Evolutionary conservation across 2,329 filamentous ascomycete genomes (phyloP), one percentile per base, ranked within the genome.

Genomic region (Drechslerella coelobrocha): DNA sequence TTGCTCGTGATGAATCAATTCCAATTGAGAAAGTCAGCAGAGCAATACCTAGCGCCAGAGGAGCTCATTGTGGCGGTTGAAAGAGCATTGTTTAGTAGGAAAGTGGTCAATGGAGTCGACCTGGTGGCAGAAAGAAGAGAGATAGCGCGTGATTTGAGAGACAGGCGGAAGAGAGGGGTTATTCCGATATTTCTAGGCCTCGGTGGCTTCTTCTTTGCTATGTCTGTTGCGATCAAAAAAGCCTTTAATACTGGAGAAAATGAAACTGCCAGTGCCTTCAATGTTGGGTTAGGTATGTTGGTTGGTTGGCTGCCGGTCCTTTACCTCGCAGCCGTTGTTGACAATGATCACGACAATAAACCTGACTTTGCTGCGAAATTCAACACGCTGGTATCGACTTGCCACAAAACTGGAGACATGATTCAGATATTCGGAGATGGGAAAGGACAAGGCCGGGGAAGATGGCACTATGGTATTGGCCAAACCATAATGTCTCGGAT

Each of bases 231-330:
- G 8, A 63, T 71, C 34, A 52, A 47, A 19, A 71, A 71, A 24
- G 66, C 66, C 19, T 71, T 71, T 21, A 59, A 24, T 29, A 31
- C 53, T 4, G 66, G 59, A 8, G 59, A 63, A 39, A 31, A 41
- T 23, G 53, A 52, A 23, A 41, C 50, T 10, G 53, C 48, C 3
- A 59, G 47, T 3, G 66, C 66, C 23, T 71, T 71, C 19, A 71
- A 71, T 43, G 66, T 71, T 5, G 66, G 66, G 10, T 23, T 71
- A 5, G 66, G 66, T 0, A 23, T 71, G 53, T 41, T 82, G 6
- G 76, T 82, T 2, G 77, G 79, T 2, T 83, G 81, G 81, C 77
- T 83, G 1, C 81, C 81, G 0, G 76, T 82, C 9, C 71, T 83
- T 8, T 80, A 82, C 43, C 75, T 82, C 34, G 78, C 79, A 43